Conservation (phyloP, 805 yeast species). For the Isabelozyma pseudorhagii region DNA sequence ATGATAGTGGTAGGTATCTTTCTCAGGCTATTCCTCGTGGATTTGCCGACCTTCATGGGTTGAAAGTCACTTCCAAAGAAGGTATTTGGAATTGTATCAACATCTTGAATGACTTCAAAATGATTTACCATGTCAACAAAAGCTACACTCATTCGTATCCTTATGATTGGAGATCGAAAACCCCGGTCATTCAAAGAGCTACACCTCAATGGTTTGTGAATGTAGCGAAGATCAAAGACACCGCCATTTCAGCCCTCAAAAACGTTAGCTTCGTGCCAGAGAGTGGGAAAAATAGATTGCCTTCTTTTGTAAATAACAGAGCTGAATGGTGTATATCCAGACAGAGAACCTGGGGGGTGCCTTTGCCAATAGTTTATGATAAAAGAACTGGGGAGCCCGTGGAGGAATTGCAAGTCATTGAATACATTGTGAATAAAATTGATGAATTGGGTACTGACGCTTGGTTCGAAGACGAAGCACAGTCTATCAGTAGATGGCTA, state of each 20-base stretch:
- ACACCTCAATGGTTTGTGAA: slow-evolving; percentile 98
- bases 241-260: slow-evolving; percentile 58
- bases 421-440: slow-evolving; percentile 55
- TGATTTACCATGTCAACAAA: slow-evolving; percentile 48
- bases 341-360: slow-evolving; percentile 98
- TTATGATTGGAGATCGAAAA: slow-evolving; percentile 95
- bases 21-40: slow-evolving; percentile 48
- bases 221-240: slow-evolving; percentile 65
- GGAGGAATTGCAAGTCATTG: slow-evolving; percentile 52
- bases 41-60: slow-evolving; percentile 46
- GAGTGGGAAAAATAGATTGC: slow-evolving; percentile 65
- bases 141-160: slow-evolving; percentile 82
- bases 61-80: slow-evolving; percentile 20
- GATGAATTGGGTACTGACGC: slow-evolving; percentile 62
- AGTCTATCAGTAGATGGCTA: slow-evolving; percentile 62
- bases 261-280: slow-evolving; percentile 72
- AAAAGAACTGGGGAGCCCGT: slow-evolving; percentile 61
- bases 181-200: slow-evolving; percentile 90
- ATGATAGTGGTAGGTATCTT: slow-evolving; percentile 65
- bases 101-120: slow-evolving; percentile 36
- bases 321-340: slow-evolving; percentile 98
- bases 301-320: slow-evolving; percentile 70
- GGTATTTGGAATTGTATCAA: slow-evolving; percentile 51
- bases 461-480: slow-evolving; percentile 67
- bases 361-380: slow-evolving; percentile 79